Conservation (phyloP, 2,329 filamentous ascomycete genomes). For the Diaporthe nobilis region DNA sequence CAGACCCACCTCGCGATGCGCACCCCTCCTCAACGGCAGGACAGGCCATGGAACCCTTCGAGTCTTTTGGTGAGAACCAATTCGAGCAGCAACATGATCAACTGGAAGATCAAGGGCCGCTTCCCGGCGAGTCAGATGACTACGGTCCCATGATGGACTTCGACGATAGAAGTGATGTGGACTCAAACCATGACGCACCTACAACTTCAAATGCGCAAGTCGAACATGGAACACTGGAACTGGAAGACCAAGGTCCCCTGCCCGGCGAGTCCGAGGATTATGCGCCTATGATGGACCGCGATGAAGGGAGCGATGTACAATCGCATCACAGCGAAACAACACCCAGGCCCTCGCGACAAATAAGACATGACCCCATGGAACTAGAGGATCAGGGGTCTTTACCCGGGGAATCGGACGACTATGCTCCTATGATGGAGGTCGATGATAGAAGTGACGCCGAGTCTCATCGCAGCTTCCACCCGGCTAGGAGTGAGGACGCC, state of each 20-base stretch:
- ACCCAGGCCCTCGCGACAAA: not conserved
- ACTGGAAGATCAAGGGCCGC: constrained; percentile 31
- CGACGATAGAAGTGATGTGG: constrained; percentile 39
- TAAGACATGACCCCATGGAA: constrained; percentile 5
- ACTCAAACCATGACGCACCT: constrained; percentile 19
- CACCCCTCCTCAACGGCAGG: not conserved
- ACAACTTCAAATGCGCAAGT: not conserved
- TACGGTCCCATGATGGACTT: constrained; percentile 35
- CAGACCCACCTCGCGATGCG: constrained; percentile 31
- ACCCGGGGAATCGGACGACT: constrained; percentile 32
- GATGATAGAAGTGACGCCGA: constrained; percentile 48
- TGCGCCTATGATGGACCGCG: constrained; percentile 33
- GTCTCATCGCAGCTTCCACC: constrained; percentile 42
- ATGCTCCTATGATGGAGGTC: constrained; percentile 25
- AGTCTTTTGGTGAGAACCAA: not conserved
- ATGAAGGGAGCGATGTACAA: constrained; percentile 48
- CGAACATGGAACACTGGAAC: not conserved
- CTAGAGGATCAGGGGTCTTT: constrained; percentile 34
- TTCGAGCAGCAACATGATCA: constrained; percentile 1
- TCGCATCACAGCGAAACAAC: constrained; percentile 41
- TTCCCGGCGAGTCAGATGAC: constrained; percentile 36
- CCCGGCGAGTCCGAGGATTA: constrained; percentile 37
- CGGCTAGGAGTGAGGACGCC: constrained; percentile 45
- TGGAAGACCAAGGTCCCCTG: constrained; percentile 37
- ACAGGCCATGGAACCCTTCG: constrained; percentile 1